phyloP scores from a whole-genome alignment of 2,329 filamentous ascomycete genomes.

The Trichoderma brevicompactum region DNA sequence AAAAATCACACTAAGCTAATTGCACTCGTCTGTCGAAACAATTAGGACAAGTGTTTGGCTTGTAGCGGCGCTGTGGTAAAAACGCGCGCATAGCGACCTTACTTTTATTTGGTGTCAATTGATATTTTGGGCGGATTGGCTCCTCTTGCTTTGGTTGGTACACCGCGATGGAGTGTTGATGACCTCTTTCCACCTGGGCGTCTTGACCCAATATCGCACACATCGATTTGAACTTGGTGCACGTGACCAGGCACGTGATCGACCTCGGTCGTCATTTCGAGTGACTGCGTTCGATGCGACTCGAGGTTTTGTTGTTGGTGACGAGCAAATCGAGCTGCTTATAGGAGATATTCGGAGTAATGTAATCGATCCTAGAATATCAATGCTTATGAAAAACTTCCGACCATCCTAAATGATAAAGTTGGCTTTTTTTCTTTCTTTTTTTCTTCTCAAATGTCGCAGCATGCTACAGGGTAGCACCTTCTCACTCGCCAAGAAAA shows the following conservation, averaged over 20 bases:
- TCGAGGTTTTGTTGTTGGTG: too few relatives aligned
- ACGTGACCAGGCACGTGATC: too few relatives aligned
- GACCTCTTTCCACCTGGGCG: neutral
- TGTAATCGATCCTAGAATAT: too few relatives aligned
- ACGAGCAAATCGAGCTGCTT: too few relatives aligned
- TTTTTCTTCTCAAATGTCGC: neutral
- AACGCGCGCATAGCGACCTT: too few relatives aligned
- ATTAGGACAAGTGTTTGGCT: neutral
- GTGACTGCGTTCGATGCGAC: neutral
- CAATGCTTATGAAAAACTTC: too few relatives aligned
- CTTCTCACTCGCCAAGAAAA: neutral
- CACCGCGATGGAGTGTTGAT: too few relatives aligned
- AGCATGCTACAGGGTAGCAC: conserved; percentile 6
- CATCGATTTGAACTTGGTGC: neutral
- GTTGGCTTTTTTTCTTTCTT: neutral
- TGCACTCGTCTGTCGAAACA: neutral
- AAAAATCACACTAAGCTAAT: neutral
- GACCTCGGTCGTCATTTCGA: too few relatives aligned
- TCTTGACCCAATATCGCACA: neutral
- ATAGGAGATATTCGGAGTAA: too few relatives aligned
- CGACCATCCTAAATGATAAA: neutral
- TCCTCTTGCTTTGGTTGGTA: neutral
- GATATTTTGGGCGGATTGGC: too few relatives aligned
- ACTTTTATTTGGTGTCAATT: neutral
- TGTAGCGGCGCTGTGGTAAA: neutral